These are phyloP conservation scores for Verticillium albo-atrum DNA, from an alignment of 2,329 filamentous ascomycete species.

Conservation along the genomic window DNA sequence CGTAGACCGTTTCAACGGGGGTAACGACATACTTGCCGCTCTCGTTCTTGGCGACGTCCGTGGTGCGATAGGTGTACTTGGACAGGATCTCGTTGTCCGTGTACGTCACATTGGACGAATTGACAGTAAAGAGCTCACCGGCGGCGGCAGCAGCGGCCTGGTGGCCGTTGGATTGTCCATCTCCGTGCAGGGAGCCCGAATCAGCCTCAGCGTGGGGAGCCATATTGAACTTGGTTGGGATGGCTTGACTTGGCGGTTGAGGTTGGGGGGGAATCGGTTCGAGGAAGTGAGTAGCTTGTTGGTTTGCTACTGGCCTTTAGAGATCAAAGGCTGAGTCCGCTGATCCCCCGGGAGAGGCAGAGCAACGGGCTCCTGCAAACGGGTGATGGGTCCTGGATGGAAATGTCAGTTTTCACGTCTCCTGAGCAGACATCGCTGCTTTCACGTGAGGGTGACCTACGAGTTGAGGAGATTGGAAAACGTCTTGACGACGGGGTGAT, in stretches of 20 bases:
- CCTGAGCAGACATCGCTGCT: constrained; percentile 4
- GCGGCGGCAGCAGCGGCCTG: constrained; percentile 36
- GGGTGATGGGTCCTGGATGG: constrained; percentile 77
- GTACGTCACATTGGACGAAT: constrained; percentile 90
- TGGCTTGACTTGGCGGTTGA: constrained; percentile 28
- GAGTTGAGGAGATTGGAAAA: constrained; percentile 98
- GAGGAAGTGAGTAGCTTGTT: constrained; percentile 8
- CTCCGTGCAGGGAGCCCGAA: constrained; percentile 55
- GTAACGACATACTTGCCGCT: constrained; percentile 76
- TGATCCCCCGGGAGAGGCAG: constrained; percentile 80
- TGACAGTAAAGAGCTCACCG: constrained; percentile 71
- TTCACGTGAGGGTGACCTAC: constrained; percentile 45
- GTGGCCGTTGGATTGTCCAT: constrained; percentile 42
- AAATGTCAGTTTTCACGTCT: constrained; percentile 18
- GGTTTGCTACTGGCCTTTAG: constrained; percentile 20
- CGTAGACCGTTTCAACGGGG: constrained; percentile 85
- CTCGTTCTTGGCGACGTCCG: constrained; percentile 64
- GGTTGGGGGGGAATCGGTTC: constrained; percentile 11
- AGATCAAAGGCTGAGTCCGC: constrained; percentile 52
- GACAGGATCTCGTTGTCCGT: constrained; percentile 83
- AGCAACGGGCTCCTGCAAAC: constrained; percentile 94
- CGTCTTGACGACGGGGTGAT: constrained; percentile 77
- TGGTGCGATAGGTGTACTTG: constrained; percentile 96
- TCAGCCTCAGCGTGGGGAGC: constrained; percentile 88
- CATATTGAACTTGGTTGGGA: constrained; percentile 51